Evolutionary conservation across 2,329 filamentous ascomycete genomes (phyloP), one percentile per base, ranked within the genome.

Genomic region (Aotearoamyces nothofagi): DNA sequence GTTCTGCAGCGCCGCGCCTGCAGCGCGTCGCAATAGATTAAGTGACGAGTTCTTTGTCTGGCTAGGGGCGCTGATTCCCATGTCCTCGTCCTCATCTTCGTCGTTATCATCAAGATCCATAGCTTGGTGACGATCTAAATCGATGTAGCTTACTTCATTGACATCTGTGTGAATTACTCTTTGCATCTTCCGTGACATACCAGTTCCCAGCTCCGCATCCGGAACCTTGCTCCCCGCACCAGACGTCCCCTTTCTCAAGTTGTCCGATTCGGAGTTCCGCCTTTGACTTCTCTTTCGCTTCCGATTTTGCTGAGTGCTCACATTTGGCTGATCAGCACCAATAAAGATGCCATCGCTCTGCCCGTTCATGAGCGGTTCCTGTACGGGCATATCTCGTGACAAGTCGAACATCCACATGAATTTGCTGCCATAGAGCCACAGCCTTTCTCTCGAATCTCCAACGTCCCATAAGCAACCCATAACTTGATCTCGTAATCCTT

Each of bases 361-460:
- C 5, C 27, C 27, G 12, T 29, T 23, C 6, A 20, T 15, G n/a
- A 19, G 5, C 8, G 9, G 7, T 11, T 72, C 43, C 45, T 64
- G 34, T 51, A 56, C 11, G 14, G 39, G 35, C 27, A 90, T 64
- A 49, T 93, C 78, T 43, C 68, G 66, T 12, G 69, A 68, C 16
- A 92, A 58, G 50, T 96, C 84, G 35, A 98, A 70, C 86, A 96
- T 96, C 57, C 81, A 84, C 14, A 98, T 54, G 66, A 84, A 96
- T 1, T 69, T 75, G 22, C 72, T 69, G 5, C 87, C 86, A 45
- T 92, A 94, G 12, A 96, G 56, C 83, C 87, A 96, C 5, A 87
- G 55, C 9, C 87, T 69, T 26, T 71, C 59, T n/a, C 56, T 55
- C 5, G 41, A 39, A 15, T 49, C 47, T 15, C 61, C 59, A 1